phyloP scores from a whole-genome alignment of 139 green algal species.

The Auxenochlorella pyrenoidosa region DNA sequence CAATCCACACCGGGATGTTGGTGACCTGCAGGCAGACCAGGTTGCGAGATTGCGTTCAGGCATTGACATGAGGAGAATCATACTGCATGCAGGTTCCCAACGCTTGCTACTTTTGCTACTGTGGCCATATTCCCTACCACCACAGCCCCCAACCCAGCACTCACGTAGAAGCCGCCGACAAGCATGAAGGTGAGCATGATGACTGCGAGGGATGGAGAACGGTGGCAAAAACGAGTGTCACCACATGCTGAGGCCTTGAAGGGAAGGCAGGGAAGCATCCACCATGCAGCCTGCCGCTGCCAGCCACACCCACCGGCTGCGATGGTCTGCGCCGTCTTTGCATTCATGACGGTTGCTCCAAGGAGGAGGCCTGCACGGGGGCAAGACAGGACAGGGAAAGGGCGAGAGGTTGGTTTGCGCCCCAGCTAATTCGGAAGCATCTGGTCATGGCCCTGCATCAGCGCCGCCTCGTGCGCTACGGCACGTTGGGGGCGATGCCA shows the following conservation, averaged over 20 bases:
- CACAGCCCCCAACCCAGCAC: too few species aligned
- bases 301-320: conserved; percentile 18
- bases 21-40: conserved; percentile 1
- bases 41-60: too few species aligned
- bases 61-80: too few species aligned
- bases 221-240: neutral
- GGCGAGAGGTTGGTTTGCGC: too few species aligned
- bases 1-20: conserved; percentile 65
- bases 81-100: too few species aligned
- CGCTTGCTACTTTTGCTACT: too few species aligned
- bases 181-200: conserved; percentile 67
- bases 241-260: neutral
- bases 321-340: conserved; percentile 72
- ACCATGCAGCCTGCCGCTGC: neutral
- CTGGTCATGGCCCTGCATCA: too few species aligned
- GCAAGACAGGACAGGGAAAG: neutral
- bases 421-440: too few species aligned
- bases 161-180: conserved; percentile 53
- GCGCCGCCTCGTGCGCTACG: too few species aligned
- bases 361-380: conserved; percentile 62
- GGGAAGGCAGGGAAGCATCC: too few species aligned
- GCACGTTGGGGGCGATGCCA: too few species aligned
- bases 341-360: conserved; percentile 75
- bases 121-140: too few species aligned
- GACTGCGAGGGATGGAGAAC: conserved; percentile 35